Conservation (phyloP, 768 basidiomycete genomes). For the Trametes elegans region DNA sequence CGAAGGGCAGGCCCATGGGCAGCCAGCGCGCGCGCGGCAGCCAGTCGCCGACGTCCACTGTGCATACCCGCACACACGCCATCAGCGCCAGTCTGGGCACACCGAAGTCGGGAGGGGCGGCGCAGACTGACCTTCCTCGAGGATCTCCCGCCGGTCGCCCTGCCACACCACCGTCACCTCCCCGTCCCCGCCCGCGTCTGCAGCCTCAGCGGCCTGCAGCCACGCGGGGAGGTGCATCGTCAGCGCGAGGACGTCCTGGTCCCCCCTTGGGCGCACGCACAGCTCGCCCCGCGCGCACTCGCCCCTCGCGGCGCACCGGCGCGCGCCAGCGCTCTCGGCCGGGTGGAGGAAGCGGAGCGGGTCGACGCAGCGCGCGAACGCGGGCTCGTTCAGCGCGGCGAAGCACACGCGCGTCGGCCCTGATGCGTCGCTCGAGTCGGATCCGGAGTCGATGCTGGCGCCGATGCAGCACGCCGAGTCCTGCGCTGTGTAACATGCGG, state of each 20-base stretch:
- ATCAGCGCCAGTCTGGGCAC: too few species aligned
- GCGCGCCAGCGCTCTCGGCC: neutral
- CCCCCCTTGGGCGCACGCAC: constrained; percentile 54
- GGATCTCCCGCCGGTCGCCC: constrained; percentile 64
- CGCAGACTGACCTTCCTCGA: constrained; percentile 53
- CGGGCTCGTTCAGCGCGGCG: constrained; percentile 19
- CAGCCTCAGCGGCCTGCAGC: constrained; percentile 4
- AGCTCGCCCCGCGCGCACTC: constrained; percentile 39
- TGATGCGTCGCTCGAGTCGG: neutral
- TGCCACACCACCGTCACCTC: constrained; percentile 62
- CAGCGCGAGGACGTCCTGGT: constrained; percentile 56
- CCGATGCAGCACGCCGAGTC: constrained; percentile 21
- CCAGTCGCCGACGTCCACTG: constrained; percentile 54
- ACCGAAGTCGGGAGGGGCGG: neutral
- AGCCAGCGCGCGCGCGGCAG: constrained; percentile 44
- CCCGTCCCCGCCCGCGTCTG: too few species aligned
- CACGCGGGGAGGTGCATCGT: constrained; percentile 34
- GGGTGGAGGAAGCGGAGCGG: constrained; percentile 48
- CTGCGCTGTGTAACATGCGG: constrained; percentile 30
- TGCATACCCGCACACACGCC: neutral
- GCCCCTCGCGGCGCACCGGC: constrained; percentile 40
- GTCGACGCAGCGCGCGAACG: constrained; percentile 50
- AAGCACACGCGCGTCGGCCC: constrained; percentile 43
- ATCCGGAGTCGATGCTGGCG: too few species aligned
- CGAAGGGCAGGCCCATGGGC: constrained; percentile 38